phyloP scores from a whole-genome alignment of 306 rosid species.

The Pterocarpus macrocarpus region DNA sequence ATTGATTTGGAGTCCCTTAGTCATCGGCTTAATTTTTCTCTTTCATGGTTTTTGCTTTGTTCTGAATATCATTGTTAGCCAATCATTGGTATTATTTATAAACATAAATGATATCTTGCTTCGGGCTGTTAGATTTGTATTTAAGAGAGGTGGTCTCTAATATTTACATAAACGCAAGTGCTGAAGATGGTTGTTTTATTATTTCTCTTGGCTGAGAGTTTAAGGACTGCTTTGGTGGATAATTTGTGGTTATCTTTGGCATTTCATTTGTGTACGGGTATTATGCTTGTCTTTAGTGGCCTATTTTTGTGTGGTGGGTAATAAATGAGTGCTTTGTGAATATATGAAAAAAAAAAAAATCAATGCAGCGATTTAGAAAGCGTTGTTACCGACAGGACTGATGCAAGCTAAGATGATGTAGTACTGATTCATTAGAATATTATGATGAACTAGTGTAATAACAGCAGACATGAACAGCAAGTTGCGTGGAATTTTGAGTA shows the following conservation, averaged over 20 bases:
- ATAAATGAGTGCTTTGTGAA: background rate
- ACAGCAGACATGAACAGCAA: conserved; percentile 20
- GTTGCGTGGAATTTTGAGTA: conserved; percentile 12
- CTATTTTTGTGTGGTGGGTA: background rate
- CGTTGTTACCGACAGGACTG: background rate
- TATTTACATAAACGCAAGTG: conserved; percentile 3
- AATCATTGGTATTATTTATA: background rate
- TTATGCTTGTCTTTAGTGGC: background rate
- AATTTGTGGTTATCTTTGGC: conserved; percentile 8
- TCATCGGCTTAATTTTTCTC: background rate
- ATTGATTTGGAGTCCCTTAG: conserved; percentile 16
- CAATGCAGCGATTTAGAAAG: conserved; percentile 1
- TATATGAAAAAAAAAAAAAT: background rate
- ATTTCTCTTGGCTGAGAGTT: background rate
- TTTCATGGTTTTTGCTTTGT: background rate
- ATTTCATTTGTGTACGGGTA: background rate
- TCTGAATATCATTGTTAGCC: background rate
- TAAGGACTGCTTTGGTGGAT: background rate
- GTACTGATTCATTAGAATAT: background rate
- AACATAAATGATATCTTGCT: background rate
- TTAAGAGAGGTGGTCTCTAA: background rate
- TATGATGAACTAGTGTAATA: conserved; percentile 8
- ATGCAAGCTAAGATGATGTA: background rate
- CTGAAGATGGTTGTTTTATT: background rate
- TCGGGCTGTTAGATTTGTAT: background rate